Percentiles rank a stretch among this genome's conserved stretches.
These are phyloP conservation scores for Aphanoascus verrucosus DNA, from an alignment of 2,329 filamentous ascomycete genomes.

Conservation along the genomic window DNA sequence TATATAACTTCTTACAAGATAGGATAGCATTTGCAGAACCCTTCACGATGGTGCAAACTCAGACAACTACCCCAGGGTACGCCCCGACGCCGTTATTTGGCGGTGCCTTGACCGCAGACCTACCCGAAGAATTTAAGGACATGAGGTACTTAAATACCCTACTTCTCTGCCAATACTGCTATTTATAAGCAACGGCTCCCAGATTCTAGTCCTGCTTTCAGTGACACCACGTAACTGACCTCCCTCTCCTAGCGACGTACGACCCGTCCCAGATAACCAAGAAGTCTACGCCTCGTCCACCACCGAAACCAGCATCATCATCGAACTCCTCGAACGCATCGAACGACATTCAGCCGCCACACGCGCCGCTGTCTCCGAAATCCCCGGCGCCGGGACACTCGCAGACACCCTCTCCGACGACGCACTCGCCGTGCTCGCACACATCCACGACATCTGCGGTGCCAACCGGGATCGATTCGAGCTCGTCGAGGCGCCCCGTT, in stretches of 20 bases:
- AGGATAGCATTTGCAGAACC: background rate
- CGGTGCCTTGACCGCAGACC: constrained; percentile 19
- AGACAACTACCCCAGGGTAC: constrained; percentile 1
- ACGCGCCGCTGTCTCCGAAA: background rate
- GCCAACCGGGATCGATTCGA: constrained; percentile 53
- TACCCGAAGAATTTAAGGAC: constrained; percentile 19
- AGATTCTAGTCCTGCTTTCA: background rate
- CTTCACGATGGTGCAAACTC: constrained; percentile 6
- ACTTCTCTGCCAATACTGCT: background rate
- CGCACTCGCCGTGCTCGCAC: constrained; percentile 53
- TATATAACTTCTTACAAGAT: too few relatives aligned
- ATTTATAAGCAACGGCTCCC: too few relatives aligned
- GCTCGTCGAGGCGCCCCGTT: constrained; percentile 50
- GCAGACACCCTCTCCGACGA: constrained; percentile 40
- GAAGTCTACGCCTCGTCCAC: constrained; percentile 80
- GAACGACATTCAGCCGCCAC: constrained; percentile 21
- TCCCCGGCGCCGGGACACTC: constrained; percentile 33
- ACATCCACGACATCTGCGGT: constrained; percentile 59
- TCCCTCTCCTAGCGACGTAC: constrained; percentile 15
- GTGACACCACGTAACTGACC: background rate
- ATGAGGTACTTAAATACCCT: constrained; percentile 17
- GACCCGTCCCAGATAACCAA: constrained; percentile 48
- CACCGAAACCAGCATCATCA: constrained; percentile 75
- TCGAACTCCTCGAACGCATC: constrained; percentile 80
- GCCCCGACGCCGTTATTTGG: constrained; percentile 18